These are phyloP conservation scores for Debaryomycetaceae sp. DNA, from an alignment of 1,139 yeast species.

Conservation along the genomic window DNA sequence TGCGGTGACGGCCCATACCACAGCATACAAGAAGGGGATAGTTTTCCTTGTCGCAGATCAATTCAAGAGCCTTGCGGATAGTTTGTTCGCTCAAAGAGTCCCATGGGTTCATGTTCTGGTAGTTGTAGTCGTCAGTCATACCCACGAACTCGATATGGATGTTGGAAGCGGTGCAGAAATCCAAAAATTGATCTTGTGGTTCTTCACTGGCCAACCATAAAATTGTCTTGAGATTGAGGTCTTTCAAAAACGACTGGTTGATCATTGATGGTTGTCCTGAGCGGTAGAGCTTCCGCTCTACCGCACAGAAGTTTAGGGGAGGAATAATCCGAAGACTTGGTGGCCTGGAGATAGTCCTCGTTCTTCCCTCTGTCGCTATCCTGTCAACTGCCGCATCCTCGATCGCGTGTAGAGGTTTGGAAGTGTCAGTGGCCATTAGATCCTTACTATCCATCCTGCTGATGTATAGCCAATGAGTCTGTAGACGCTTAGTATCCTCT, in stretches of 20 bases:
- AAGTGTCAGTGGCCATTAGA: too few species aligned
- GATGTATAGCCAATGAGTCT: neutral
- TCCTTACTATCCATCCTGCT: neutral
- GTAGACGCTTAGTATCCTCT: neutral
- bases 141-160: slow-evolving; percentile 66
- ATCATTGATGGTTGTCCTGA: slow-evolving; percentile 97
- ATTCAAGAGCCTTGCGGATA: slow-evolving; percentile 72
- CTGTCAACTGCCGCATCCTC: neutral
- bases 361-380: neutral
- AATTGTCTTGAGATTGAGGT: slow-evolving; percentile 71
- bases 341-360: slow-evolving; percentile 28
- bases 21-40: slow-evolving; percentile 90
- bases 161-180: slow-evolving; percentile 69
- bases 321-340: slow-evolving; percentile 77
- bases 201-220: slow-evolving; percentile 96
- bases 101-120: slow-evolving; percentile 69
- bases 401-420: neutral
- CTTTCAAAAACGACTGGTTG: slow-evolving; percentile 78
- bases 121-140: slow-evolving; percentile 54
- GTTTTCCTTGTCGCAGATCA: slow-evolving; percentile 65
- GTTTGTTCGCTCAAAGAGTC: slow-evolving; percentile 88
- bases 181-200: slow-evolving; percentile 83
- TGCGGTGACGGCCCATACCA: slow-evolving; percentile 96
- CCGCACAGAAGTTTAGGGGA: slow-evolving; percentile 93
- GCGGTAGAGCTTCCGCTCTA: slow-evolving; percentile 78